Base-by-base conservation (phyloP, 2,329 filamentous ascomycete species). In the Fusarium denticulatum region DNA sequence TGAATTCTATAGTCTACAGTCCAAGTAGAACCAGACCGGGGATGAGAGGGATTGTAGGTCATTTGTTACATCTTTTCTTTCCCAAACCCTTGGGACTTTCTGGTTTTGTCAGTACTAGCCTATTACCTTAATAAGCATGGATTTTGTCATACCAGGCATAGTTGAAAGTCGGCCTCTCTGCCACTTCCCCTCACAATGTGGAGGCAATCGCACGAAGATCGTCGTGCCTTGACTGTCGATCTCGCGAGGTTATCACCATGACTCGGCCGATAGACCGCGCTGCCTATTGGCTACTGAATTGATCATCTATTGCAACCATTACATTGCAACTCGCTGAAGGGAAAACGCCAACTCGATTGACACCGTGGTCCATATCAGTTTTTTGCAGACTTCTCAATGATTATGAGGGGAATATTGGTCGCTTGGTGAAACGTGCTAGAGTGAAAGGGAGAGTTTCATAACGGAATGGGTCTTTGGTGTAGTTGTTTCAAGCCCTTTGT, bases 381-480 rank as follows among this genome's bases (percentile, higher is more conserved):
- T 58, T 32, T 46, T 24, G 18, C 30, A 39, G 42, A 43, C 26
- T 46, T 45, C n/a, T 37, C 32, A 40, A 61, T 49, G 24, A 47
- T 20, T n/a, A 46, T 28, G 26, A 70, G 43, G 53, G 45, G 37
- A 58, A 28, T 28, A 24, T 22, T 42, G 53, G 37, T 45, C 24
- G 49, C 22, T 60, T 53, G 71, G 36, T 73, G 70, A 71, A 73
- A 73, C 70, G 37, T 49, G 57, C 66, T 73, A 67, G 65, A 63
- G 55, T 52, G 28, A n/a, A 47, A 65, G 42, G 59, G 37, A 56
- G 46, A 24, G 56, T 70, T 69, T 61, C 60, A 64, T 40, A 34
- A 22, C 43, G n/a, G 49, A 43, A 50, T 55, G 56, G 43, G 40
- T 39, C 39, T 59, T 24, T 34, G 42, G 55, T 15, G 46, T 40